Evolutionary conservation across 2,329 filamentous ascomycete genomes (phyloP), one percentile per base, ranked within the genome.

Genomic region (Hymenoscyphus occultus): DNA sequence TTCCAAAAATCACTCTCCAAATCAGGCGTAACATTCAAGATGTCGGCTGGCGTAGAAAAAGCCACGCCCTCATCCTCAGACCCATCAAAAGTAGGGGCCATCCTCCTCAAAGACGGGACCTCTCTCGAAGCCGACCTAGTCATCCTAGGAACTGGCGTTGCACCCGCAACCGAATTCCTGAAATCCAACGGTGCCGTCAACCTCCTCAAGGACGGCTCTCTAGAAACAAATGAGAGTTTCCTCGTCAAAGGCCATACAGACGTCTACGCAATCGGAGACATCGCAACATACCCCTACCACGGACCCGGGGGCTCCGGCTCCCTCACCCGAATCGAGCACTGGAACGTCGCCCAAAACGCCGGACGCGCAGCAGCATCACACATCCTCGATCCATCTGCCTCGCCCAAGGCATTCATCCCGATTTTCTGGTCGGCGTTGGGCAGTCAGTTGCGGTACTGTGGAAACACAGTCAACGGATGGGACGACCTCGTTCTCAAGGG

Each of bases 371-470:
- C 90, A 0, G 95, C 93, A 1, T 82, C 83, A 61, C 86, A 91
- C 72, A 97, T 99, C 74, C 84, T 87, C 70, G 82, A 90, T 72
- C 84, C 89, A 0, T 78, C 83, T 7, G 76, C 83, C 57, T 82
- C 83, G 68, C 82, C 87, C 0, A 87, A 90, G 71, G 82, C 86
- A 2, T 97, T 97, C 78, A 94, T 95, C 65, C 95, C 95, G 0
- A 86, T 99, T 60, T 99, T 99, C 82, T 99, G 95, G 95, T 97
- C 92, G 1, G 95, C 95, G 0, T 80, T 99, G 5, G 92, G 93
- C 5, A 85, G 88, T 5, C 95, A 99, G 79, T 78, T 99, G 72
- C 86, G 95, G 57, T 99, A 99, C 82, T 97, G 93, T 74, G 95
- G 95, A 13, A 95, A 94, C 80, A 92, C 93, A 0, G 79, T 82